Evolutionary conservation across 495 filamentous ascomycete genomes (phyloP).

Genomic region (Physcia stellaris): DNA sequence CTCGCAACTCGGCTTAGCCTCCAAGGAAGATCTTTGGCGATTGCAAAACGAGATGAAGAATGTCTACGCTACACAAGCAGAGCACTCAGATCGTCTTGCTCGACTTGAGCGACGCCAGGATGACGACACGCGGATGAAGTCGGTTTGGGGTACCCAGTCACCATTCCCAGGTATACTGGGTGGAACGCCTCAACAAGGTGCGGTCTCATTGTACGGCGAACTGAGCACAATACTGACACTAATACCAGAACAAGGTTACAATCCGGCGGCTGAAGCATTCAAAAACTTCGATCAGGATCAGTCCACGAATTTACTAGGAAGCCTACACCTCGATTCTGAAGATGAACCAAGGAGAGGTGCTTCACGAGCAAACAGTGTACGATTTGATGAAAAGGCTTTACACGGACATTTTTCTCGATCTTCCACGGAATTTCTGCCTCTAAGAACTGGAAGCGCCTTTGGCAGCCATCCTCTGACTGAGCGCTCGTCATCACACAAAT

Average conservation of each 20-base stretch:
- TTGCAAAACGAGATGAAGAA: slow-evolving; percentile 79
- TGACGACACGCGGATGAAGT: slow-evolving; percentile 69
- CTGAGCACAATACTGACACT: slow-evolving; percentile 6
- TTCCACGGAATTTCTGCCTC: slow-evolving; percentile 64
- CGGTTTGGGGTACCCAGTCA: slow-evolving; percentile 67
- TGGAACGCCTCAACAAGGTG: slow-evolving; percentile 66
- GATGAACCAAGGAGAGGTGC: slow-evolving; percentile 86
- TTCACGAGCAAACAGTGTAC: slow-evolving; percentile 91
- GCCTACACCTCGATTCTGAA: slow-evolving; percentile 70
- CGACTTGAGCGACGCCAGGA: slow-evolving; percentile 72
- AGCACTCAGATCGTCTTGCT: slow-evolving; percentile 68
- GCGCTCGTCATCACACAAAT: slow-evolving; percentile 83
- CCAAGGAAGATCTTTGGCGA: slow-evolving; percentile 70
- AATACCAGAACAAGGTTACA: slow-evolving; percentile 56
- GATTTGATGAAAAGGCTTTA: slow-evolving; percentile 94
- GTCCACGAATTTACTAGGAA: slow-evolving; percentile 51
- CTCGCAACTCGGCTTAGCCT: slow-evolving; percentile 47
- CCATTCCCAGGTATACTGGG: slow-evolving; percentile 63
- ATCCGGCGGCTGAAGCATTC: slow-evolving; percentile 63
- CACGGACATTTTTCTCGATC: slow-evolving; percentile 78
- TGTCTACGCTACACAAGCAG: slow-evolving; percentile 60
- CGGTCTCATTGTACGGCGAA: slow-evolving; percentile 3
- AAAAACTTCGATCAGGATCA: slow-evolving; percentile 76
- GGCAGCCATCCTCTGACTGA: slow-evolving; percentile 77
- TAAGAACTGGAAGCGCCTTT: slow-evolving; percentile 66